Evolutionary conservation across 2,329 filamentous ascomycete species (phyloP), one percentile per base, ranked within the genome.

Genomic region (Talaromyces sp.): DNA sequence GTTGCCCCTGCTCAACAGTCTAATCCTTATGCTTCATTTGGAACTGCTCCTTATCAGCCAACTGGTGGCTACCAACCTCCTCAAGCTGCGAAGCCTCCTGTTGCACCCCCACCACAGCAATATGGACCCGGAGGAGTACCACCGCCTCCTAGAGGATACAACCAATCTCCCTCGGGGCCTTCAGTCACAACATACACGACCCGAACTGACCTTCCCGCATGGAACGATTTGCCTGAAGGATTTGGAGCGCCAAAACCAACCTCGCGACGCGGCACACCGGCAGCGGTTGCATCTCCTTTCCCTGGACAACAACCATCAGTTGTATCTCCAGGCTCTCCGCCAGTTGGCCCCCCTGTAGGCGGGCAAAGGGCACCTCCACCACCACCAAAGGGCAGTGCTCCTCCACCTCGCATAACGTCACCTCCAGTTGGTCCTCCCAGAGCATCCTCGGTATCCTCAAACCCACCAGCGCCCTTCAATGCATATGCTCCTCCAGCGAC

Each of bases 171-270:
- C 11, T 81, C 81, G 22, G 73, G 78, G 15, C 48, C 54, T n/a
- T 80, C 84, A 40, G 86, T 91, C 21, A 84, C 89, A 17, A 84
- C 89, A 9, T 75, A 75, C 58, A 73, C 73, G 33, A 85, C 84
- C 67, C 79, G 84, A 58, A 87, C 86, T 68, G 87, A 88, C 63
- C 86, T 87, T 62, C 84, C 87, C 28, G 88, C 89, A 65, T 99
- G 94, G 94, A 99, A 99, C 66, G 94, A 99, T 73, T 88, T 95
- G 53, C 94, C 94, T 1, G 83, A 96, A 67, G 89, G 77, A 57
- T 85, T 97, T 46, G 81, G 84, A 45, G 28, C 55, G 7, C 40
- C 25, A 46, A 90, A 93, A 77, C 78, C 82, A 56, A 81, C 88
- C 13, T 82, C 87, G 21, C 85, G 92, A 64, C 84, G 87, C 69